Conservation (phyloP, 306 rosid genomes). For the Cicer bijugum region DNA sequence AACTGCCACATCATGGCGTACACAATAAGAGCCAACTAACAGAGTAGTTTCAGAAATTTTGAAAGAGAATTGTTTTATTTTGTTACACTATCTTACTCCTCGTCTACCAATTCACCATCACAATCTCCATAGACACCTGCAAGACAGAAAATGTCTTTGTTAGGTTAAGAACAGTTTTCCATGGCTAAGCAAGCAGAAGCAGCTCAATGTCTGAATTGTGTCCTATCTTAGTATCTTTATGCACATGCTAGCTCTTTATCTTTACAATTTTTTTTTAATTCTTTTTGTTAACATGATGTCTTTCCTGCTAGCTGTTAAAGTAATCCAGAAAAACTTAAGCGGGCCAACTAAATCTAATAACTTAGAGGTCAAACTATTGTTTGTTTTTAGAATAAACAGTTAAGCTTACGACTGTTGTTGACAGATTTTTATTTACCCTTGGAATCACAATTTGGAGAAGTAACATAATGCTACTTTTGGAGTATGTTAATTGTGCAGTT, state of each 20-base stretch:
- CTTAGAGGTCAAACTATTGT: conserved; percentile 22
- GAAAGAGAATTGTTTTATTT: conserved; percentile 41
- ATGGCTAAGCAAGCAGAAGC: conserved; percentile 4
- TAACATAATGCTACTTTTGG: not conserved
- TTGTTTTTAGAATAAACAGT: not conserved
- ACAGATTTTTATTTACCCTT: not conserved
- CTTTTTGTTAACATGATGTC: not conserved
- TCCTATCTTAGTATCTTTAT: conserved; percentile 4
- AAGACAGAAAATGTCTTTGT: conserved; percentile 28
- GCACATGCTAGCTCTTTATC: conserved; percentile 5
- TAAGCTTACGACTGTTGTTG: not conserved
- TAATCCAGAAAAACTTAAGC: conserved; percentile 12
- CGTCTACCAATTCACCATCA: conserved; percentile 77
- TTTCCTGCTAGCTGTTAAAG: not conserved
- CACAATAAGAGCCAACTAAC: conserved; percentile 43
- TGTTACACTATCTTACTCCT: conserved; percentile 72
- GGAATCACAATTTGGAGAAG: not conserved
- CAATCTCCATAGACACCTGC: conserved; percentile 88
- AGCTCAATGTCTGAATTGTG: conserved; percentile 26
- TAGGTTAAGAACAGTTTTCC: conserved; percentile 17
- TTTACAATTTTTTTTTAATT: not conserved
- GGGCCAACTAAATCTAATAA: not conserved
- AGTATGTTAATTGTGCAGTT: not conserved
- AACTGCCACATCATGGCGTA: conserved; percentile 56
- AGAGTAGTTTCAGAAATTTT: conserved; percentile 38